phyloP scores from a whole-genome alignment of 768 basidiomycete genomes.

The Rhodosporidiobolus sp. region DNA sequence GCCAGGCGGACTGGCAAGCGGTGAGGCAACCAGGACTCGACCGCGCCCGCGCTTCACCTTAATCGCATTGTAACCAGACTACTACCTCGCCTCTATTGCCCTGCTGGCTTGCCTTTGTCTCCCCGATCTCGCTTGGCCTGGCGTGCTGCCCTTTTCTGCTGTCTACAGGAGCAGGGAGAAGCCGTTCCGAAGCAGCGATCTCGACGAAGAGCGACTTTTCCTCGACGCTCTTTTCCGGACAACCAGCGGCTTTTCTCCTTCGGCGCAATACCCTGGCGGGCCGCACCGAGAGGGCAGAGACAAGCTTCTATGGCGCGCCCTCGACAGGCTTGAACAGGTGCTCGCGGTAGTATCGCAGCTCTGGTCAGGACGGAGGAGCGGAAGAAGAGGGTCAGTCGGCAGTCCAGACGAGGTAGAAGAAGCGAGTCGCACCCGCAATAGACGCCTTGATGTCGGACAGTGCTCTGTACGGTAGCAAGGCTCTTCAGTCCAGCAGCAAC shows the following conservation, averaged over 20 bases:
- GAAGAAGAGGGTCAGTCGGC: background rate
- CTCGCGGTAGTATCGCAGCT: slow-evolving; percentile 29
- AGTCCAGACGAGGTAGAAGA: background rate
- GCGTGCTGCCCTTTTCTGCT: no score
- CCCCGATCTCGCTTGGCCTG: no score
- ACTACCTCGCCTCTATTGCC: no score
- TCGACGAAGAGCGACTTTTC: background rate
- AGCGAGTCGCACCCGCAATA: slow-evolving; percentile 20
- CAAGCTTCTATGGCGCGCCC: background rate
- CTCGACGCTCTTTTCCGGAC: no score
- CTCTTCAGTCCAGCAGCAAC: no score
- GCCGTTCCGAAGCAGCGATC: background rate
- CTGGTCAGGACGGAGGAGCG: background rate
- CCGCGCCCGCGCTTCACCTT: no score
- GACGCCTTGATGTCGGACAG: slow-evolving; percentile 35
- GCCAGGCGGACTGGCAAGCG: no score
- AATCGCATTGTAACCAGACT: no score
- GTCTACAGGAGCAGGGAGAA: background rate
- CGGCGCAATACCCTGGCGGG: background rate
- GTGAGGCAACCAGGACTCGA: no score
- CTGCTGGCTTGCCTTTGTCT: no score
- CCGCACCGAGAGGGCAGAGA: no score
- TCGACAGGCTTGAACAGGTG: slow-evolving; percentile 29
- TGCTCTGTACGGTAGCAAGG: no score
- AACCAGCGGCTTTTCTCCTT: background rate